phyloP scores from a whole-genome alignment of 148 eudicot species.

The Camellia japonica region DNA sequence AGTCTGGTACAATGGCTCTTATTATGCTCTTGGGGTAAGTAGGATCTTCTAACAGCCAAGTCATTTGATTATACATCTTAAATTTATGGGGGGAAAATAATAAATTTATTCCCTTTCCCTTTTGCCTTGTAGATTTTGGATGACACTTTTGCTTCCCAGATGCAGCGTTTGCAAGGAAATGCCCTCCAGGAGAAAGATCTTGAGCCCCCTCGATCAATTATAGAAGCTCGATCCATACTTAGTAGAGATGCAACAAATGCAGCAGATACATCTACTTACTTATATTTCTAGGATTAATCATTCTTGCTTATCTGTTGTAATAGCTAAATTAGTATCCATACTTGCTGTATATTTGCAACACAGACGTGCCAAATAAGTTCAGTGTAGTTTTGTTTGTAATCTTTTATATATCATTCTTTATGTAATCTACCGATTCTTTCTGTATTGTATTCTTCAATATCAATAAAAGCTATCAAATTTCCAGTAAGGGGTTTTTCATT shows the following conservation, averaged over 20 bases:
- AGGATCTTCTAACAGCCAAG: background rate
- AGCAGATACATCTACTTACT: slow-evolving; percentile 49
- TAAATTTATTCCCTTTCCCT: background rate
- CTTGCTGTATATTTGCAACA: background rate
- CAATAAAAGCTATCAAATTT: background rate
- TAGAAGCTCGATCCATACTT: slow-evolving; percentile 82
- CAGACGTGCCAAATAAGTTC: background rate
- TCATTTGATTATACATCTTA: no score
- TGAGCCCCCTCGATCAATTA: slow-evolving; percentile 73
- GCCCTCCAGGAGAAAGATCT: slow-evolving; percentile 75
- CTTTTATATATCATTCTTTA: background rate
- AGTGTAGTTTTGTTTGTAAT: background rate
- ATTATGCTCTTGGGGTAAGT: slow-evolving; percentile 88
- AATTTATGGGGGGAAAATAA: no score
- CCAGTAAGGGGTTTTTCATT: background rate
- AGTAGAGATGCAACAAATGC: slow-evolving; percentile 63
- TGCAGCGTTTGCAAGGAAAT: slow-evolving; percentile 85
- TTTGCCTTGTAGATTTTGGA: slow-evolving; percentile 58
- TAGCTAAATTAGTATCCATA: background rate
- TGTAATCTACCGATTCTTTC: background rate
- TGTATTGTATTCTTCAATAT: slow-evolving; percentile 1
- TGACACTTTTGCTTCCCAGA: slow-evolving; percentile 81
- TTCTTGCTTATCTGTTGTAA: background rate
- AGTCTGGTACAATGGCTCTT: slow-evolving; percentile 84
- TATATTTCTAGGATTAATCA: slow-evolving; percentile 31